These are phyloP conservation scores for Cicer cuneatum DNA, from an alignment of 306 rosid genomes.

Conservation along the genomic window DNA sequence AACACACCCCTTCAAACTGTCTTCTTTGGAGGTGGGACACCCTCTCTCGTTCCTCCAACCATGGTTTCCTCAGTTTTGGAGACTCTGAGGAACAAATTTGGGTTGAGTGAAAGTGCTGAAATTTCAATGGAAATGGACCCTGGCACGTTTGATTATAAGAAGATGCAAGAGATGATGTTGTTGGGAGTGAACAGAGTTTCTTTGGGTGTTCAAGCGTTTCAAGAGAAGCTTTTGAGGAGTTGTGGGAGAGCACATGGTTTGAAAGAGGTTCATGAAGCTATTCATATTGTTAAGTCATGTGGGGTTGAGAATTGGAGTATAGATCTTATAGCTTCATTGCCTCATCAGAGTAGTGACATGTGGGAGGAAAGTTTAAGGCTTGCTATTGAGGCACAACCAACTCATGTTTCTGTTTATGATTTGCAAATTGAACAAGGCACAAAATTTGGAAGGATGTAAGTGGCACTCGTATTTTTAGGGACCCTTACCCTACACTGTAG, in stretches of 20 bases:
- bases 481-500: too few relatives aligned
- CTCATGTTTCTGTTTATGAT: conserved; percentile 91
- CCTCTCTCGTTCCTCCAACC: conserved; percentile 84
- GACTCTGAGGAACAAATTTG: conserved; percentile 60
- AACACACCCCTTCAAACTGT: conserved; percentile 73
- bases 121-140: conserved; percentile 97
- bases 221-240: conserved; percentile 71
- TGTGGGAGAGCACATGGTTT: conserved; percentile 95
- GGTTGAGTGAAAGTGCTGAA: conserved; percentile 65
- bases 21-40: conserved; percentile 92
- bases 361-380: conserved; percentile 88
- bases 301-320: conserved; percentile 90
- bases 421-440: conserved; percentile 91
- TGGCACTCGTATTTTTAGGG: background rate
- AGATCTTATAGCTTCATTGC: conserved; percentile 90
- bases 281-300: conserved; percentile 66
- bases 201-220: conserved; percentile 94
- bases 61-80: conserved; percentile 68
- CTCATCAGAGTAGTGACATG: conserved; percentile 77
- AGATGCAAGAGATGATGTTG: conserved; percentile 60
- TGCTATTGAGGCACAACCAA: conserved; percentile 68
- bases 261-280: conserved; percentile 79
- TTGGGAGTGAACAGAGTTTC: conserved; percentile 92
- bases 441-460: conserved; percentile 83
- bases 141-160: conserved; percentile 79